Base-by-base conservation (phyloP, 306 rosid species). In the Ormosia semicastrata region DNA sequence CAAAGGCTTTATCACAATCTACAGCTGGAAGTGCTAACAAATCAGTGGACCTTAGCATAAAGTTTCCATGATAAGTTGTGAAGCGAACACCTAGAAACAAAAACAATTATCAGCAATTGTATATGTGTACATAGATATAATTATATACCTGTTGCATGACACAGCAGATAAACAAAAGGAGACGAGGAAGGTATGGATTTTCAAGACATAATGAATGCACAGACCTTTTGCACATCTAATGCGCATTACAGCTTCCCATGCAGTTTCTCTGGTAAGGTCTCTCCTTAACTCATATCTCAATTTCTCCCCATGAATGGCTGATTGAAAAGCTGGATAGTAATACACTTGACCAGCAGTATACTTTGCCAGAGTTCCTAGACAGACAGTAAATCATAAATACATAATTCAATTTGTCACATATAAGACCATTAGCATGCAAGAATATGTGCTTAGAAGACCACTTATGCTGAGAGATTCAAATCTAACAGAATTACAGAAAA, bases 191-290 rank as follows among this genome's bases (percentile, higher is more conserved):
- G 68, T 54, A 70, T n/a, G 17, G 15, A 73, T 62, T 73, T 69
- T 59, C 66, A 75, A 66, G 76, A 77, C 62, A 86, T 39, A 76
- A 53, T 53, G 1, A 76, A 86, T 62, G 63, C 71, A 67, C 85
- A 76, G 46, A 96, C 99, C 99, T 90, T 96, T 96, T 81, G 96
- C 98, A 76, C 98, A 94, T 86, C 99, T 89, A 78, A 93, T 88
- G 66, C 99, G 99, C 97, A 96, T 83, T 39, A 93, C 99, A 85
- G 99, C 92, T 91, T 96, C 99, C 99, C 99, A 96, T 67, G 97
- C 99, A 81, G 98, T 96, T 85, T 96, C 99, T 87, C 98, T 91
- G 8, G 92, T 96, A 71, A 96, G 95, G 79, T 94, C 98, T 86
- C 99, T 93, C 79, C 94, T 83, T 87, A 96, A 90, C 79, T 96